phyloP scores from a whole-genome alignment of 192 early-diverging fungal genomes.

The Backusella liffmaniae region DNA sequence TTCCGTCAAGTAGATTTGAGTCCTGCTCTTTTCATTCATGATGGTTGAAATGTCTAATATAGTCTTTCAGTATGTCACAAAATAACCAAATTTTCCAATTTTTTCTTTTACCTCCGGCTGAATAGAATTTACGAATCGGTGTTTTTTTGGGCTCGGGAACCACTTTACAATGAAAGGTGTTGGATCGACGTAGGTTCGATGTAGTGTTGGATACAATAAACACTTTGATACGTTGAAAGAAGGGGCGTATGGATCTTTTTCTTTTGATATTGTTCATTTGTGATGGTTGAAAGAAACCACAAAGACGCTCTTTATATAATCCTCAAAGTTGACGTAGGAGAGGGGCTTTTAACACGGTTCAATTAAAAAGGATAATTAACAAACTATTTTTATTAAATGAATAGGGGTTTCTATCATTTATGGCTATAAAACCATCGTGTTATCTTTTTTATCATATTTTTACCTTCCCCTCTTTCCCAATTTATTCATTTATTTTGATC shows the following conservation, averaged over 20 bases:
- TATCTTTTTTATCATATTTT: not conserved
- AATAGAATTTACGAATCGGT: not conserved
- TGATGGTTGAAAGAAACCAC: not conserved
- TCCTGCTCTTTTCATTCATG: not conserved
- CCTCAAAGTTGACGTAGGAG: not conserved
- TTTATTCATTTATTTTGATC: not conserved
- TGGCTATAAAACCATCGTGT: not conserved
- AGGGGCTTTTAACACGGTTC: not conserved
- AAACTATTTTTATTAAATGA: constrained; percentile 1
- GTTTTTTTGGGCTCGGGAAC: not conserved
- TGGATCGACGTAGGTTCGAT: not conserved
- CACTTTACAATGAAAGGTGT: not conserved
- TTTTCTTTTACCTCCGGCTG: not conserved
- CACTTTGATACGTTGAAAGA: not conserved
- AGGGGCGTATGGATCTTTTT: not conserved
- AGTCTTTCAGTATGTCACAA: too few species aligned
- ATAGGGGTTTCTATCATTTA: not conserved
- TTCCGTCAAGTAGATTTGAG: not conserved
- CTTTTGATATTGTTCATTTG: not conserved
- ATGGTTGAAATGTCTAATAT: not conserved
- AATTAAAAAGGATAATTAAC: not conserved
- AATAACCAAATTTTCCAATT: too few species aligned
- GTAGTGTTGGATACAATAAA: not conserved
- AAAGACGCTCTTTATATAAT: not conserved
- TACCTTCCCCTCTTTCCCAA: not conserved